These are phyloP conservation scores for Neurospora tetrasperma DNA, from an alignment of 495 filamentous ascomycete genomes.

Conservation along the genomic window DNA sequence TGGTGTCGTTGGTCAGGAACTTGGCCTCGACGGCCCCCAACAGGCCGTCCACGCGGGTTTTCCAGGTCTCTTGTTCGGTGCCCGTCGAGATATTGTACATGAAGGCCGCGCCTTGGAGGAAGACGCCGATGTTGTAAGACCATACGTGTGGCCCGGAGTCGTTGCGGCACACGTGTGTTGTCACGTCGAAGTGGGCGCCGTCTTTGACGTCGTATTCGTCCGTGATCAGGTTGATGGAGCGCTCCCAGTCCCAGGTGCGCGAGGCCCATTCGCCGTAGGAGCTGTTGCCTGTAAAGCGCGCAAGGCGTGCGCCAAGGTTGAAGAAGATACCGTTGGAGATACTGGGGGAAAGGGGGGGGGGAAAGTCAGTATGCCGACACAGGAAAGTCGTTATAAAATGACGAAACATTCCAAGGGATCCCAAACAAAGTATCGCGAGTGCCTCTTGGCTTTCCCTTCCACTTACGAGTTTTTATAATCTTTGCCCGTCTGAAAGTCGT, in stretches of 20 bases:
- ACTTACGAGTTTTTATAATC: constrained; percentile 59
- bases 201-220: constrained; percentile 55
- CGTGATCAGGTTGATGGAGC: constrained; percentile 48
- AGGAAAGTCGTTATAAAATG: not conserved
- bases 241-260: constrained; percentile 62
- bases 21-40: constrained; percentile 42
- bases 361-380: not conserved
- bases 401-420: not conserved
- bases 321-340: constrained; percentile 74
- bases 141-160: constrained; percentile 55
- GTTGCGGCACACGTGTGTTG: constrained; percentile 38
- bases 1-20: constrained; percentile 44
- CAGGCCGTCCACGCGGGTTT: constrained; percentile 43
- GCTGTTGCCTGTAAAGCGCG: constrained; percentile 62
- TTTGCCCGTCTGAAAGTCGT: constrained; percentile 69
- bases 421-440: not conserved
- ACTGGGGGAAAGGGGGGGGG: not conserved
- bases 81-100: constrained; percentile 61
- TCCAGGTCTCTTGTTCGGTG: constrained; percentile 44
- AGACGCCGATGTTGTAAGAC: constrained; percentile 69
- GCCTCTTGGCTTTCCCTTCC: not conserved
- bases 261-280: constrained; percentile 70
- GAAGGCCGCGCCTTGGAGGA: constrained; percentile 59
- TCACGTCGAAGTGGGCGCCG: constrained; percentile 42
- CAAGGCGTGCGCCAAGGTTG: constrained; percentile 69